Evolutionary conservation across 108 stramenopile genomes (phyloP), one percentile per base, ranked within the genome.

Genomic region (Skeletonema marinoi): DNA sequence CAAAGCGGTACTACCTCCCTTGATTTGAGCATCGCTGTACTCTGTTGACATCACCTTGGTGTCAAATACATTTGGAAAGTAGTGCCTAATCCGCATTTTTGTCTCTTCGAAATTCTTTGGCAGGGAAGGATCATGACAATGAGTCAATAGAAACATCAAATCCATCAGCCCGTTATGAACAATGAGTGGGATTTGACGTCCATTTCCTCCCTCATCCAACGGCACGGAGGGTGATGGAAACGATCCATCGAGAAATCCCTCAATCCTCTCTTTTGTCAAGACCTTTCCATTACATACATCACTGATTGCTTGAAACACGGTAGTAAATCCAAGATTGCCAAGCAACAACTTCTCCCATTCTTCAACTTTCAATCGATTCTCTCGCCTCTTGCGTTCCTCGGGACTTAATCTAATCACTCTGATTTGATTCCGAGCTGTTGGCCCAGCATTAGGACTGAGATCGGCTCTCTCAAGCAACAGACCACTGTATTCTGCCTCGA

Each of bases 91-190:
- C 48, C 90, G 33, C 4, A 66, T 59, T 68, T 95, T 95, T 39
- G 85, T 82, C 35, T 88, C 87, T 44, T 73, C 77, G 70, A 88
- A 92, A 4, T 65, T 56, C 10, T 74, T 79, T 12, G 94, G 94
- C 3, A 95, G 84, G 21, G 30, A 70, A 5, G 64, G 70, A 38
- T 71, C 58, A 76, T 90, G 88, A 75, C 87, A 95, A 68, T 95
- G 94, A 4, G 94, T 88, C 67, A 95, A 60, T 6, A 95, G 69
- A 70, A 95, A 95, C 48, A 91, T 69, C 16, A 95, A 60, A 73
- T 95, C 94, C 88, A 89, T 88, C 51, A 92, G 80, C 0, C 94
- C 94, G 87, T 95, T 95, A 80, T 95, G 94, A 60, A 93, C 84
- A 32, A 95, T 78, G 14, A 95, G 61, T 19, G 94, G 94, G 48